Conservation (phyloP, 768 basidiomycete species). For the Hypholoma sublateritium region DNA sequence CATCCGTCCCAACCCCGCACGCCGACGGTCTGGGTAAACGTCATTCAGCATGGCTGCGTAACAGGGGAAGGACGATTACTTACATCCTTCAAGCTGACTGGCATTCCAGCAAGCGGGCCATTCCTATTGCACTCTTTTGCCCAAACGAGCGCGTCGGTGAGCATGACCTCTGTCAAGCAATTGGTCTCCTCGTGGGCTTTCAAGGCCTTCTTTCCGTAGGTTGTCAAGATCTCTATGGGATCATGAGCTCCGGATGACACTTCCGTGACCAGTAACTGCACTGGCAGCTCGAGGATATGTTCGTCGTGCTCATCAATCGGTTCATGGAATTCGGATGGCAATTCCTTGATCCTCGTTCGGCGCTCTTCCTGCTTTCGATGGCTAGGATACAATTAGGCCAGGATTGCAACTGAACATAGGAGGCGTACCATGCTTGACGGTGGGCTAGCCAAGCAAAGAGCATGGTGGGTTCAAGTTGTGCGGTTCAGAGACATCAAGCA, state of each 20-base stretch:
- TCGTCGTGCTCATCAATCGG: constrained; percentile 27
- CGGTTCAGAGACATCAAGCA: no score
- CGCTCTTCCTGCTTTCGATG: constrained; percentile 36
- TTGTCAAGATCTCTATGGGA: constrained; percentile 35
- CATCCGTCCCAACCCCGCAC: constrained; percentile 57
- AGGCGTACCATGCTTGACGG: constrained; percentile 23
- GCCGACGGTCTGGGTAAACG: constrained; percentile 38
- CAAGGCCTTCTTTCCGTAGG: constrained; percentile 49
- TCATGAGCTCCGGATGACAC: constrained; percentile 30
- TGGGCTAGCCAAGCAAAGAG: constrained; percentile 22
- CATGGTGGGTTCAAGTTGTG: constrained; percentile 11
- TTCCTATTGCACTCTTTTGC: constrained; percentile 32
- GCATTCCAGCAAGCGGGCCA: constrained; percentile 57
- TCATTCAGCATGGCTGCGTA: background rate
- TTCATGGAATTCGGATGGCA: constrained; percentile 28
- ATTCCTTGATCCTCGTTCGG: constrained; percentile 23
- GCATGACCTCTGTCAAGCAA: constrained; percentile 62
- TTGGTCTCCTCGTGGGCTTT: constrained; percentile 53
- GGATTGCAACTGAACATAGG: background rate
- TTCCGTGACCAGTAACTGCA: constrained; percentile 27
- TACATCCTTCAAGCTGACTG: constrained; percentile 58
- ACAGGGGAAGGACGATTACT: constrained; percentile 16
- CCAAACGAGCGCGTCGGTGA: constrained; percentile 36
- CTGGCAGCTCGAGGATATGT: constrained; percentile 27
- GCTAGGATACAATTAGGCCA: constrained; percentile 18